A percentile compares a stretch with the other conserved stretches of the same genome.
These are phyloP conservation scores for Aspergillus brunneoviolaceus DNA, from an alignment of 2,329 filamentous ascomycete genomes.

Conservation along the genomic window DNA sequence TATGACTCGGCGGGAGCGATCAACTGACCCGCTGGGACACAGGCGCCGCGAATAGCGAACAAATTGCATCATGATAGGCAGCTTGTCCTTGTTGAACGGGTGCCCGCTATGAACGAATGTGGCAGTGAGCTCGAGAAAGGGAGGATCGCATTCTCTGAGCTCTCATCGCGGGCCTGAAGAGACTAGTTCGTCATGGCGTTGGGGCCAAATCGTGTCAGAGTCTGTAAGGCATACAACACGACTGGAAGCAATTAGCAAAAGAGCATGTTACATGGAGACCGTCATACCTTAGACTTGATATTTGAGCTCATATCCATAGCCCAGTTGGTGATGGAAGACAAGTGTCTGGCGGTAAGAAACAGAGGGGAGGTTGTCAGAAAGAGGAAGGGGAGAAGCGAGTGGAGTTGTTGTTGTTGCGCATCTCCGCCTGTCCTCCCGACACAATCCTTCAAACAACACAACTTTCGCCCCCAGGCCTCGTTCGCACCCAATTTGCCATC, in stretches of 20 bases:
- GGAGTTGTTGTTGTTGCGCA: not conserved
- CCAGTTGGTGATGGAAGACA: not conserved
- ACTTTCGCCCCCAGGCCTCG: conserved; percentile 5
- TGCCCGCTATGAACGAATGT: not conserved
- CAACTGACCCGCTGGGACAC: not conserved
- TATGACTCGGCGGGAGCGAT: not conserved
- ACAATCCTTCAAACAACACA: not conserved
- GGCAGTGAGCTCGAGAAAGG: conserved; percentile 1
- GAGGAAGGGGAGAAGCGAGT: not conserved
- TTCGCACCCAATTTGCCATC: not conserved
- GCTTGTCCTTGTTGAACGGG: not conserved
- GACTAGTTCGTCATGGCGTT: conserved; percentile 8
- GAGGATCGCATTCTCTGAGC: not conserved
- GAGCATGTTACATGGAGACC: not conserved
- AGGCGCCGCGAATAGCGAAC: not conserved
- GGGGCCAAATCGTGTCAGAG: conserved; percentile 10
- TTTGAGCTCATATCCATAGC: not conserved
- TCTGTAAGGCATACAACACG: not conserved
- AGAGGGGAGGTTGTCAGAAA: not conserved
- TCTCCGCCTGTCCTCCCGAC: not conserved
- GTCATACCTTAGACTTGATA: not conserved
- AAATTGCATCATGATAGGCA: not conserved
- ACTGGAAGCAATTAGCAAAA: not conserved
- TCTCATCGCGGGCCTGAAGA: not conserved
- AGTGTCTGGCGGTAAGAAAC: not conserved